These are phyloP conservation scores for Polyporus tsugae DNA, from an alignment of 1,284 basidiomycete genomes.

Conservation along the genomic window DNA sequence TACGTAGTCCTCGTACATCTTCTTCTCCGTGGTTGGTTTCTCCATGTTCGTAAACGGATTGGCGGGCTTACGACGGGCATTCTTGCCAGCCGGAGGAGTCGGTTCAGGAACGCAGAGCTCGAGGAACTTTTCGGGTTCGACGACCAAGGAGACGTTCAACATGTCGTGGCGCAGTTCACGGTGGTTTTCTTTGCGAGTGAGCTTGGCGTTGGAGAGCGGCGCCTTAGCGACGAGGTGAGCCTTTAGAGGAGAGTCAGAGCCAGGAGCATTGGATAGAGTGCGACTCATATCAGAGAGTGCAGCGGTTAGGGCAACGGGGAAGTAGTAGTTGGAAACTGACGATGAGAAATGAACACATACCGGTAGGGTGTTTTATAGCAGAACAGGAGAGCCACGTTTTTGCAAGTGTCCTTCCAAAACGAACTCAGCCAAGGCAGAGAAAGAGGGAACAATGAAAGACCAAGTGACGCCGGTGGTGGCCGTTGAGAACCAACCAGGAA, in stretches of 20 bases:
- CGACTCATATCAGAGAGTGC: neutral
- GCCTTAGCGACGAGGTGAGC: neutral
- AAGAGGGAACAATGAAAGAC: constrained; percentile 16
- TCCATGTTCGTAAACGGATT: neutral
- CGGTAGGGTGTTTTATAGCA: neutral
- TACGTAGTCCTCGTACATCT: constrained; percentile 13
- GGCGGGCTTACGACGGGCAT: neutral
- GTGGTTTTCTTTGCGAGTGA: neutral
- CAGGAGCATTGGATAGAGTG: neutral
- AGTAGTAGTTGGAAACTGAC: neutral
- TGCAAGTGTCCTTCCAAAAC: no score
- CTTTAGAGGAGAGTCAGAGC: constrained; percentile 1
- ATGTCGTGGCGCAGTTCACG: constrained; percentile 13
- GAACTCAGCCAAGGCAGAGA: neutral
- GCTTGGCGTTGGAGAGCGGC: neutral
- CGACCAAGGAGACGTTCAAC: neutral
- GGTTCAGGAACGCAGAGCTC: neutral
- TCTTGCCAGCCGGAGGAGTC: neutral
- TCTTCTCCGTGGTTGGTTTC: neutral
- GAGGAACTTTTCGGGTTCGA: constrained; percentile 7
- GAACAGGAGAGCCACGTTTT: neutral
- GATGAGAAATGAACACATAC: neutral
- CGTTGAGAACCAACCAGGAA: no score
- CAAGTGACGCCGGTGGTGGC: neutral
- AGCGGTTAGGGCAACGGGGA: neutral